Conservation (phyloP, 208 protist genomes). For the Endotrypanum monterogeii region DNA sequence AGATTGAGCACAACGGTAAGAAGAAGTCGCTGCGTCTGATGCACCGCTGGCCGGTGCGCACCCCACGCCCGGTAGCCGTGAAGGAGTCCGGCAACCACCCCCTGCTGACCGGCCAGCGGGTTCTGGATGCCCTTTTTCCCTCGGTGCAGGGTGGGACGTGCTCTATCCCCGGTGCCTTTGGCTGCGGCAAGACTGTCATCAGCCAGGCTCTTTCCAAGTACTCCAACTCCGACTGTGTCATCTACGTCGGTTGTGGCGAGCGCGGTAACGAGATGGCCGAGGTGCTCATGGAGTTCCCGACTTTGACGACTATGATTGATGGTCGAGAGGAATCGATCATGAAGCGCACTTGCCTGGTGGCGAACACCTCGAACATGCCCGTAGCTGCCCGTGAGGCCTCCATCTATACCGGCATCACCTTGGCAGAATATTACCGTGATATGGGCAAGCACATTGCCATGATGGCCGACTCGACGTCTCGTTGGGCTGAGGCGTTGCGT, state of each 20-base stretch:
- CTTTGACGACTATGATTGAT: slow-evolving; percentile 94
- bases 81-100: slow-evolving; percentile 97
- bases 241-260: slow-evolving; percentile 99
- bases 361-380: slow-evolving; percentile 99
- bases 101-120: slow-evolving; percentile 99
- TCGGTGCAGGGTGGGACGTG: slow-evolving; percentile 99
- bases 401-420: slow-evolving; percentile 99
- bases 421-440: slow-evolving; percentile 99
- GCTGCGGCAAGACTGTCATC: slow-evolving; percentile 99
- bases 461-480: slow-evolving; percentile 99
- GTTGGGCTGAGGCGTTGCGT: slow-evolving; percentile 99
- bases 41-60: slow-evolving; percentile 98
- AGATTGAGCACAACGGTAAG: slow-evolving; percentile 93
- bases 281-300: slow-evolving; percentile 99
- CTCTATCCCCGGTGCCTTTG: slow-evolving; percentile 99
- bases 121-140: slow-evolving; percentile 99
- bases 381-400: slow-evolving; percentile 99
- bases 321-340: slow-evolving; percentile 98
- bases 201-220: slow-evolving; percentile 99
- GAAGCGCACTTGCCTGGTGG: slow-evolving; percentile 99
- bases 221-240: slow-evolving; percentile 99
- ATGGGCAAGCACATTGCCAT: slow-evolving; percentile 99
- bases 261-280: slow-evolving; percentile 99
- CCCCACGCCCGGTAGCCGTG: slow-evolving; percentile 92
- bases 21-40: slow-evolving; percentile 92